phyloP scores from a whole-genome alignment of 768 basidiomycete species.

The Phaffia tasmanica region DNA sequence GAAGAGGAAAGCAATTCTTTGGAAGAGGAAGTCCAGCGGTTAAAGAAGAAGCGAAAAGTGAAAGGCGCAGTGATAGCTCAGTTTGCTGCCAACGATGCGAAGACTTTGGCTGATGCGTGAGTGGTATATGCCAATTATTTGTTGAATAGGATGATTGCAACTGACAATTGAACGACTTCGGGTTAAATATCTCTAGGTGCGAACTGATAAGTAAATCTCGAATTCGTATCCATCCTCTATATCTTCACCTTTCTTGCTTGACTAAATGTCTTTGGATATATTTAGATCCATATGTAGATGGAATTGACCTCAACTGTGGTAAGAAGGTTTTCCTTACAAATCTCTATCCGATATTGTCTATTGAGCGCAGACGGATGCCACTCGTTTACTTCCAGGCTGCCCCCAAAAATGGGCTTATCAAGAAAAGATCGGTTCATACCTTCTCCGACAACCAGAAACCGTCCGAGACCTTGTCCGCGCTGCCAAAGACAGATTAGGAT shows the following conservation, averaged over 20 bases:
- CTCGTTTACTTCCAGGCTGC: constrained; percentile 34
- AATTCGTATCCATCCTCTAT: neutral
- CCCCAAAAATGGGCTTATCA: constrained; percentile 44
- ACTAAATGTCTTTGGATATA: no score
- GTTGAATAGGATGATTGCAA: no score
- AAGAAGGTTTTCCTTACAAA: no score
- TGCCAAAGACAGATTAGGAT: constrained; percentile 41
- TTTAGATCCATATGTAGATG: constrained; percentile 40
- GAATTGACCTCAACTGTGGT: constrained; percentile 45
- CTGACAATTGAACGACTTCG: no score
- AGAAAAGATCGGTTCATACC: constrained; percentile 43
- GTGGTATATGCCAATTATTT: no score
- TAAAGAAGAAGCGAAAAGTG: constrained; percentile 27
- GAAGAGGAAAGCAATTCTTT: neutral
- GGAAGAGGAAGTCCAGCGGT: constrained; percentile 14
- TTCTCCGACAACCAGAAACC: constrained; percentile 43
- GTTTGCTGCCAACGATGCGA: constrained; percentile 42
- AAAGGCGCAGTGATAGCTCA: constrained; percentile 42
- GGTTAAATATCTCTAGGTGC: neutral
- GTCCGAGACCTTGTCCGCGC: constrained; percentile 42
- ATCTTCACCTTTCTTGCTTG: neutral
- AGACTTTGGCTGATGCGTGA: constrained; percentile 41
- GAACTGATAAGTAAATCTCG: constrained; percentile 20
- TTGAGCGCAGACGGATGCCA: neutral
- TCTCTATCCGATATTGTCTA: neutral